Base-by-base conservation (phyloP, 1,284 basidiomycete species). In the Serendipita sp. region DNA sequence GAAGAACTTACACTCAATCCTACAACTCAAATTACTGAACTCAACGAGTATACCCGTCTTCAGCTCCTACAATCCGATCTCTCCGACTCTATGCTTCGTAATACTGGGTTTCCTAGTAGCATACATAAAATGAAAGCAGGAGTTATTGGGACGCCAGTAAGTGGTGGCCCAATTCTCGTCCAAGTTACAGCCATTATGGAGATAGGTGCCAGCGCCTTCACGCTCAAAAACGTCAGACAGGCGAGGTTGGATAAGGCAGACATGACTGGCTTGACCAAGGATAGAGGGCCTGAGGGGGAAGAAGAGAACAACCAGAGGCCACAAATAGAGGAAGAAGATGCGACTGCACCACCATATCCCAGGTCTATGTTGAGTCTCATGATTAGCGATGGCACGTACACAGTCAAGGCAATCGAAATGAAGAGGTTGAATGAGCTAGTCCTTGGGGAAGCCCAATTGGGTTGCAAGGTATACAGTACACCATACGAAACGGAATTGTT, bases 11-110 rank as follows among this genome's bases (percentile, higher is more conserved):
- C 76, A 30, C 70, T 82, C 38, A 72, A 79, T 63, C 78, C 79
- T 22, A 68, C 71, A 22, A 74, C 66, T 0, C 71, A 83, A 60
- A 77, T 83, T 66, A 71, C 77, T 47, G 71, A 73, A 26, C 79
- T 82, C 64, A 74, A 80, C 60, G 67, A 76, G 2, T 74, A 79
- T 53, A 76, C 89, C 60, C 79, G 84, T 66, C 65, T 71, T 1
- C 87, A 90, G 67, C 78, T 90, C n/a, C 77, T 90, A 8, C 77
- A 81, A 66, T 89, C 87, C 0, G 79, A 82, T 67, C 78, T 90
- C 53, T 68, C 70, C 6, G 85, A 87, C 68, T 88, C 86, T 2
- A 87, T 84, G 77, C 70, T 81, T 0, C 76, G 74, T 17, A 79
- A 81, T 0, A 87, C 88, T 0, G 87, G 87, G 0, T 76, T 89